A percentile compares a stretch with the other conserved stretches of the same genome.
phyloP scores from a whole-genome alignment of 495 filamentous ascomycete species.

The Penicillium paradoxum region DNA sequence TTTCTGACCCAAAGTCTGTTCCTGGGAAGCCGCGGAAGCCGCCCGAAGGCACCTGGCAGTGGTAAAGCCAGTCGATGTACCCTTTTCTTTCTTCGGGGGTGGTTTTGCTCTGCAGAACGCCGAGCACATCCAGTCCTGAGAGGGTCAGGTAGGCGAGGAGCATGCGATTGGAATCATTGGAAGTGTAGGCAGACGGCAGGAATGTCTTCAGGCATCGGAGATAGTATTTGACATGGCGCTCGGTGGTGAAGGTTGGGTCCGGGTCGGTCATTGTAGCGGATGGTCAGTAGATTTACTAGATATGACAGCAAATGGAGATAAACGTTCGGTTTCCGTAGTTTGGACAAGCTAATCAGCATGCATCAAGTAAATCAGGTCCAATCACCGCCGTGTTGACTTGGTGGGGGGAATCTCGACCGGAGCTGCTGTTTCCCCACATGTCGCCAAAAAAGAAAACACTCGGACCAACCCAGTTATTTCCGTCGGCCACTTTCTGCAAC shows the following conservation, averaged over 20 bases:
- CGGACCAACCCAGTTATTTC: constrained; percentile 12
- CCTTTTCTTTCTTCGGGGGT: constrained; percentile 53
- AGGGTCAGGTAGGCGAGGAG: constrained; percentile 85
- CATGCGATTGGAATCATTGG: constrained; percentile 85
- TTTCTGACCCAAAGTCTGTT: constrained; percentile 49
- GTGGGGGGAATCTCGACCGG: constrained; percentile 14
- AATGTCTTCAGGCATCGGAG: constrained; percentile 77
- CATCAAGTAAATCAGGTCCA: constrained; percentile 1
- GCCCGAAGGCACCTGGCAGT: constrained; percentile 67
- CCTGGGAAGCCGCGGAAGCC: constrained; percentile 79
- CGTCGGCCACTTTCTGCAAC: background rate
- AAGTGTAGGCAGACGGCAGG: constrained; percentile 75
- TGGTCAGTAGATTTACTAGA: background rate
- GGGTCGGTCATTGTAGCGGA: constrained; percentile 26
- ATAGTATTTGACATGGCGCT: constrained; percentile 86
- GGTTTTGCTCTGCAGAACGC: constrained; percentile 51
- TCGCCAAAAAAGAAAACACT: constrained; percentile 4
- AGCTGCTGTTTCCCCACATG: constrained; percentile 21
- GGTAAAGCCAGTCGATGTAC: constrained; percentile 67
- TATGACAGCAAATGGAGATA: background rate
- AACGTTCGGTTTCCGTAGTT: background rate
- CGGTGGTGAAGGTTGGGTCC: constrained; percentile 53
- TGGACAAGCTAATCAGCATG: background rate
- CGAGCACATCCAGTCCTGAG: constrained; percentile 75
- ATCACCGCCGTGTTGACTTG: background rate